Conservation (phyloP, 2,329 filamentous ascomycete species). For the Xylogone sp. region DNA sequence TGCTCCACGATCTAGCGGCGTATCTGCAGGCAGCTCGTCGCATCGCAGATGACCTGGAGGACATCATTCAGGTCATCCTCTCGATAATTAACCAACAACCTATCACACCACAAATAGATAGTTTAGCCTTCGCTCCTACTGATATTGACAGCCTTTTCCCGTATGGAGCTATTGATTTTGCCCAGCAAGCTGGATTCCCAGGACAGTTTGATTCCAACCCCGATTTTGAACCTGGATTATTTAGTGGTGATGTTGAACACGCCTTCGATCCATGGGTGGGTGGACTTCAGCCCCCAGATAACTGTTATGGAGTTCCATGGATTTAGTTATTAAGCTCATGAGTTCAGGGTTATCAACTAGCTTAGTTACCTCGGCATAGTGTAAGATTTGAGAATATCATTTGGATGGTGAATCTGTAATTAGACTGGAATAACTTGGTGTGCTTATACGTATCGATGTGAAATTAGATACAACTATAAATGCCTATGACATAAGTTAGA, state of each 20-base stretch:
- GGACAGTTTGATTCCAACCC: not conserved
- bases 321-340: not conserved
- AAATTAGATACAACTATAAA: too few relatives aligned
- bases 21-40: not conserved
- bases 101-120: not conserved
- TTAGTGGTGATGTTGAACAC: not conserved
- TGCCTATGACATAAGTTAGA: too few relatives aligned
- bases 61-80: not conserved
- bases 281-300: not conserved
- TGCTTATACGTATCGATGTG: too few relatives aligned
- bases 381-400: too few relatives aligned
- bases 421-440: too few relatives aligned
- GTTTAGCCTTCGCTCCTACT: not conserved
- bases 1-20: not conserved
- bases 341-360: too few relatives aligned
- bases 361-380: too few relatives aligned
- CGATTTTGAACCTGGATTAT: not conserved
- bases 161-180: not conserved
- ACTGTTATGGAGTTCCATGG: not conserved
- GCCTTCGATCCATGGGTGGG: not conserved
- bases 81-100: not conserved
- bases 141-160: not conserved
- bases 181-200: not conserved
- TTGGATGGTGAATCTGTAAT: too few relatives aligned
- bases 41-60: not conserved